A percentile compares a stretch with the other conserved stretches of the same genome.
phyloP scores from a whole-genome alignment of 1,284 basidiomycete species.

The Malassezia japonica region DNA sequence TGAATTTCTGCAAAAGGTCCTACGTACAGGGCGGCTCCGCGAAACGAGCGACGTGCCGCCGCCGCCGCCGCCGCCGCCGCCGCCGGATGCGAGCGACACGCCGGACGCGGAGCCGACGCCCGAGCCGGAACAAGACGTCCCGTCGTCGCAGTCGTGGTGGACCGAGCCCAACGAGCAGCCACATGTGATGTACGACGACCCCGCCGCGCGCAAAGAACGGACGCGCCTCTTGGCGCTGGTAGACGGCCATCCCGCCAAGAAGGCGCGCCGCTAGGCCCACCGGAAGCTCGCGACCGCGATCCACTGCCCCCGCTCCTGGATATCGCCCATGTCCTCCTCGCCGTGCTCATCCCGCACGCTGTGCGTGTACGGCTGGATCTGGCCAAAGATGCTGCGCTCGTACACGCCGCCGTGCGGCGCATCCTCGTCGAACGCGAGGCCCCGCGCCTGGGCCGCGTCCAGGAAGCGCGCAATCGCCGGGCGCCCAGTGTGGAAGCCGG shows the following conservation, averaged over 20 bases:
- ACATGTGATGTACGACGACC: conserved; percentile 32
- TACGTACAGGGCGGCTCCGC: background rate
- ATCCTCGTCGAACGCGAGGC: conserved; percentile 20
- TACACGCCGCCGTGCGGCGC: conserved; percentile 23
- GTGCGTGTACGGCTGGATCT: conserved; percentile 14
- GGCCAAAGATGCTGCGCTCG: conserved; percentile 26
- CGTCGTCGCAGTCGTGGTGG: background rate
- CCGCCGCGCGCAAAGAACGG: conserved; percentile 23
- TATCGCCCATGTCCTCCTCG: conserved; percentile 41
- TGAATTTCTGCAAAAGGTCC: background rate
- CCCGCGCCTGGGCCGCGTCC: conserved; percentile 2
- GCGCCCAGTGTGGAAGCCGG: conserved; percentile 41
- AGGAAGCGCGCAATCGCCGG: conserved; percentile 37
- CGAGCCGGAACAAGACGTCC: too few relatives aligned
- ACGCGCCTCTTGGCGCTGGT: conserved; percentile 24
- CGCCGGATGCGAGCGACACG: background rate
- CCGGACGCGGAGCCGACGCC: background rate
- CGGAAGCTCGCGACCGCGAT: conserved; percentile 29
- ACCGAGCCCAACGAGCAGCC: background rate
- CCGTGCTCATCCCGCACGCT: background rate
- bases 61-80: background rate
- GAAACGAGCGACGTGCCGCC: background rate
- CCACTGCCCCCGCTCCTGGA: conserved; percentile 34
- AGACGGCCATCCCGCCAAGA: conserved; percentile 1
- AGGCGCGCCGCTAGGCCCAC: conserved; percentile 16